Evolutionary conservation across 768 basidiomycete species (phyloP), one percentile per base, ranked within the genome.

Genomic region (Amyloporia xantha): DNA sequence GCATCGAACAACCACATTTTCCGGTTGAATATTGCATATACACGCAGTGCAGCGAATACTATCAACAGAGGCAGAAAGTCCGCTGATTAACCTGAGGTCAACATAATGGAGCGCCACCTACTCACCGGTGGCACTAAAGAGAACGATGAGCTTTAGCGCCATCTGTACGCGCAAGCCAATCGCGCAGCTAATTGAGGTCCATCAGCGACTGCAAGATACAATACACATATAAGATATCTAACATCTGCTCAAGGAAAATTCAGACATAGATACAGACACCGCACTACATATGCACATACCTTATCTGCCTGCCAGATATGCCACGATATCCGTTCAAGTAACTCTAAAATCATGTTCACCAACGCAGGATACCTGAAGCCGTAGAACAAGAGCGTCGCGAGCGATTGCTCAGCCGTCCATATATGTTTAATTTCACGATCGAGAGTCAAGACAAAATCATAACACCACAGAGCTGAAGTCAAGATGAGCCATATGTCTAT

Each of bases 21-120:
- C 5, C 26, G 42, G 21, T 28, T 13, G n/a, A 26, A 43, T 27
- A 43, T 43, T 10, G 42, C 42, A 24, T 43, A 43, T 21, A 43
- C 26, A 7, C 42, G 42, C 5, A 43, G 42, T 7, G 42, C 42
- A 3, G 42, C 42, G 25, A 43, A 43, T 23, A 43, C 42, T 43
- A n/a, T n/a, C n/a, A n/a, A n/a, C n/a, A n/a, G n/a, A n/a, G n/a
- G n/a, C n/a, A n/a, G n/a, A 24, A 10, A 4, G 12, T 15, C 9
- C 11, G 23, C 28, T 43, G 42, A n/a, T n/a, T n/a, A 28, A 24
- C 17, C 15, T 15, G 21, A 33, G 30, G 24, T 33, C 30, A 33
- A 15, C 15, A 7, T 33, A 15, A 15, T 43, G 2, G 30, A 33
- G 15, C 15, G 30, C 30, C 9, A 15, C 30, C n/a, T n/a, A 33